A percentile compares a stretch with the other conserved stretches of the same genome.
Evolutionary conservation across 305 asterid genomes (phyloP).

Genomic region (Ilex paraguariensis): DNA sequence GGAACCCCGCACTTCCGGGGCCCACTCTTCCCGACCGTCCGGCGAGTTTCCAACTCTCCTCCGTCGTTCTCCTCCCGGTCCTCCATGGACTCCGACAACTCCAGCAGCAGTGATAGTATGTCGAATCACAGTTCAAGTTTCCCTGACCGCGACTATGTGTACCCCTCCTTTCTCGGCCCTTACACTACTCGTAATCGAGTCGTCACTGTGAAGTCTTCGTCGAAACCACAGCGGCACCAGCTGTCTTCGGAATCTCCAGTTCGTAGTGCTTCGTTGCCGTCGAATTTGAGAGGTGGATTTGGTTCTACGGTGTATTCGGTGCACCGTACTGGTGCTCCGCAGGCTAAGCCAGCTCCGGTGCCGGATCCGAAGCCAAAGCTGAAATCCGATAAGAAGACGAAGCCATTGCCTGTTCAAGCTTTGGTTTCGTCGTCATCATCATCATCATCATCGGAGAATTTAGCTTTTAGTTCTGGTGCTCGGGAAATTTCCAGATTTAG

Average conservation of each 20-base stretch:
- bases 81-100: slow-evolving; percentile 8
- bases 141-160: slow-evolving; percentile 82
- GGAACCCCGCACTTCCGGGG: slow-evolving; percentile 42
- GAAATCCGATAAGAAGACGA: slow-evolving; percentile 55
- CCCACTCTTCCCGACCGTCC: slow-evolving; percentile 58
- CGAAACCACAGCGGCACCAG: slow-evolving; percentile 38
- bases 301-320: slow-evolving; percentile 22
- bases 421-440: slow-evolving; percentile 31
- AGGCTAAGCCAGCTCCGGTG: slow-evolving; percentile 27
- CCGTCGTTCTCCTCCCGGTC: slow-evolving; percentile 23
- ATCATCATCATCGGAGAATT: slow-evolving; percentile 20
- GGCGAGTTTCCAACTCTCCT: slow-evolving; percentile 44
- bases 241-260: slow-evolving; percentile 26
- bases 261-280: slow-evolving; percentile 50
- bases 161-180: slow-evolving; percentile 86
- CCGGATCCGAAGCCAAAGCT: slow-evolving; percentile 33
- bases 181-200: slow-evolving; percentile 75
- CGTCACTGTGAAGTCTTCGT: slow-evolving; percentile 41
- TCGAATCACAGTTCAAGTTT: slow-evolving; percentile 47
- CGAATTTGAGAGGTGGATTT: slow-evolving; percentile 25
- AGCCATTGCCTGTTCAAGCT: slow-evolving; percentile 48
- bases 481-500: slow-evolving; percentile 23
- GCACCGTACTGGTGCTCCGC: slow-evolving; percentile 22
- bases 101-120: slow-evolving; percentile 15
- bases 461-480: slow-evolving; percentile 25